Percentiles rank a stretch among this genome's conserved stretches.
phyloP scores from a whole-genome alignment of 345 rosid genomes.

The Gynandropsis gynandra region DNA sequence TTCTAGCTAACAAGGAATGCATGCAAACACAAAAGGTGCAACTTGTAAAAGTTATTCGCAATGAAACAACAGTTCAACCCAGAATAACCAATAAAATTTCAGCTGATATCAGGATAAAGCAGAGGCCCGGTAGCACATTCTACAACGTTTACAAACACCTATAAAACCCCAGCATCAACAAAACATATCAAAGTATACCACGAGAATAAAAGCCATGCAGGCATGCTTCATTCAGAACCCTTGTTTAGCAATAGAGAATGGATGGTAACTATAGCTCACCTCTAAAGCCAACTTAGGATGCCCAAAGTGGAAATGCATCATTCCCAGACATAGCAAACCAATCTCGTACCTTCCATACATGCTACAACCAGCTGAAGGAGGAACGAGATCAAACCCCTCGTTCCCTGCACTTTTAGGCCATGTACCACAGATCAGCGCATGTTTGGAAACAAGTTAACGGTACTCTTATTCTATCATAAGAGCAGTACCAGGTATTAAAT shows the following conservation, averaged over 20 bases:
- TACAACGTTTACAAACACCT: too few species aligned
- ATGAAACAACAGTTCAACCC: too few species aligned
- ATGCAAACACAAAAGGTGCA: not conserved
- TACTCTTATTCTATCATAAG: conserved; percentile 9
- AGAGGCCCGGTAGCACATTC: too few species aligned
- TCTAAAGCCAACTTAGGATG: conserved; percentile 91
- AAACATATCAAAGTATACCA: conserved; percentile 8
- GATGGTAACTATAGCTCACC: conserved; percentile 46
- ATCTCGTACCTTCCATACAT: conserved; percentile 68
- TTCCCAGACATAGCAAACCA: conserved; percentile 79
- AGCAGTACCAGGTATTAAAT: conserved; percentile 14
- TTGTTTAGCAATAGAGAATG: not conserved
- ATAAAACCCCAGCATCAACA: conserved; percentile 7
- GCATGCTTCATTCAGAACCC: conserved; percentile 4
- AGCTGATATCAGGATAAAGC: too few species aligned
- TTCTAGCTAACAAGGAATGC: not conserved
- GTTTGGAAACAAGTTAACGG: conserved; percentile 11
- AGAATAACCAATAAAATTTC: too few species aligned
- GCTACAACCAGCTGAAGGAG: conserved; percentile 47
- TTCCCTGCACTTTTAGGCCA: conserved; percentile 85
- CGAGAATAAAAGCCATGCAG: conserved; percentile 12
- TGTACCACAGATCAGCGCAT: conserved; percentile 34
- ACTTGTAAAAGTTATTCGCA: too few species aligned
- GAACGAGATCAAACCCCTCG: conserved; percentile 77
- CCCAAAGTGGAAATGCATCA: conserved; percentile 95